Percentiles rank a stretch among this genome's conserved stretches.
Evolutionary conservation across 1,284 basidiomycete species (phyloP).

Genomic region (Meira miltonrushii): DNA sequence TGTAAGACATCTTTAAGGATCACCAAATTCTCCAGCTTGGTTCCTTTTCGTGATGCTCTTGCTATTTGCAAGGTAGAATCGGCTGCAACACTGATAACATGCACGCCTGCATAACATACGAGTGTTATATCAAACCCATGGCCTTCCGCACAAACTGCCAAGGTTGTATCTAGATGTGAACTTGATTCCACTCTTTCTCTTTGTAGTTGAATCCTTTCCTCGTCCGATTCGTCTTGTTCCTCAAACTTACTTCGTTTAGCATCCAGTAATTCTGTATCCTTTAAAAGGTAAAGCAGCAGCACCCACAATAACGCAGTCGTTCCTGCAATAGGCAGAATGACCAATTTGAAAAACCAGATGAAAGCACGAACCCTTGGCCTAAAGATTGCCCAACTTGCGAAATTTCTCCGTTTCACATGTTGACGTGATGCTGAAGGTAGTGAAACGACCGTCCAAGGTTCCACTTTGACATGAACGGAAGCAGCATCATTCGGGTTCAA

Average conservation of each 20-base stretch:
- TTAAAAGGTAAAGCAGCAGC: conserved; percentile 79
- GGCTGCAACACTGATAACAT: conserved; percentile 70
- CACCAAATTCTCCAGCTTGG: conserved; percentile 8
- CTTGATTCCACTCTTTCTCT: conserved; percentile 35
- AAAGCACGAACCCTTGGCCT: conserved; percentile 56
- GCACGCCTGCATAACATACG: conserved; percentile 66
- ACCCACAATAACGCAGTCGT: conserved; percentile 72
- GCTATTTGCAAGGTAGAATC: conserved; percentile 54
- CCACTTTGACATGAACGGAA: conserved; percentile 72
- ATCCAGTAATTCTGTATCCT: conserved; percentile 83
- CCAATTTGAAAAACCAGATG: conserved; percentile 71
- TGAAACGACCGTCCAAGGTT: conserved; percentile 71
- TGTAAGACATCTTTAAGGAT: conserved; percentile 2
- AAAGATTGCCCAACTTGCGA: conserved; percentile 43
- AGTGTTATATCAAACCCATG: conserved; percentile 76
- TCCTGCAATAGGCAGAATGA: conserved; percentile 74
- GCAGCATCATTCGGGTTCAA: conserved; percentile 69
- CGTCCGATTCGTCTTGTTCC: conserved; percentile 6
- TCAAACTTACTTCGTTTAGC: conserved; percentile 63
- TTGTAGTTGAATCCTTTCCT: conserved; percentile 37
- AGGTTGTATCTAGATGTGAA: conserved; percentile 55
- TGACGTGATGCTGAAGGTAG: conserved; percentile 55
- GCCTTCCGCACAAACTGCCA: conserved; percentile 68
- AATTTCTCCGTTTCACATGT: conserved; percentile 15
- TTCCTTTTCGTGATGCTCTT: conserved; percentile 7